phyloP scores from a whole-genome alignment of 805 yeast genomes.

The Tetrapisispora iriomotensis region DNA sequence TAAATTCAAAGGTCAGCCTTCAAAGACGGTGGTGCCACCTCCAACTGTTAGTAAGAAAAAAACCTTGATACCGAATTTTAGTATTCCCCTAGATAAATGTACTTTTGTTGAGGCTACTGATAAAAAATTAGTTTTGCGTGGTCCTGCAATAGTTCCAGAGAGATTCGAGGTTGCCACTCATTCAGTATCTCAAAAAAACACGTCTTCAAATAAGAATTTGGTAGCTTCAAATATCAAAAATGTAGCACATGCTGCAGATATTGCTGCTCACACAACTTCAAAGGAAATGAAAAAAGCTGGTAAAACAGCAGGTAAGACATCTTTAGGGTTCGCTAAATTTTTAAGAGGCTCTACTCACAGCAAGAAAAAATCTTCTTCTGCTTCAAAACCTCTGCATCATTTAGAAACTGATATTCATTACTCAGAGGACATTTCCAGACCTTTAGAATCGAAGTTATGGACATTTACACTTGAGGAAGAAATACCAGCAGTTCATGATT shows the following conservation, averaged over 20 bases:
- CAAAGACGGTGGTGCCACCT: not conserved
- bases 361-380: not conserved
- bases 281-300: conserved; percentile 9
- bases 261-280: not conserved
- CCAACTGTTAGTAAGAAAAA: conserved; percentile 28
- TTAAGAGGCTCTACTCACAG: conserved; percentile 7
- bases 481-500: conserved; percentile 35
- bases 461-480: conserved; percentile 19
- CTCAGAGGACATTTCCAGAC: not conserved
- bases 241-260: not conserved
- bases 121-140: conserved; percentile 10
- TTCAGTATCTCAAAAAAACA: not conserved
- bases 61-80: conserved; percentile 38
- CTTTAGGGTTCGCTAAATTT: conserved; percentile 11
- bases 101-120: conserved; percentile 28
- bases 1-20: not conserved
- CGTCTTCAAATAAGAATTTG: not conserved
- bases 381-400: not conserved
- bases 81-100: conserved; percentile 33
- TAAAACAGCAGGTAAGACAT: conserved; percentile 13
- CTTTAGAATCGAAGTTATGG: conserved; percentile 17
- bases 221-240: not conserved
- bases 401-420: not conserved
- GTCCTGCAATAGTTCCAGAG: conserved; percentile 4
- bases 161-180: not conserved